Conservation (phyloP, 495 filamentous ascomycete species). For the Podospora tetraspora region DNA sequence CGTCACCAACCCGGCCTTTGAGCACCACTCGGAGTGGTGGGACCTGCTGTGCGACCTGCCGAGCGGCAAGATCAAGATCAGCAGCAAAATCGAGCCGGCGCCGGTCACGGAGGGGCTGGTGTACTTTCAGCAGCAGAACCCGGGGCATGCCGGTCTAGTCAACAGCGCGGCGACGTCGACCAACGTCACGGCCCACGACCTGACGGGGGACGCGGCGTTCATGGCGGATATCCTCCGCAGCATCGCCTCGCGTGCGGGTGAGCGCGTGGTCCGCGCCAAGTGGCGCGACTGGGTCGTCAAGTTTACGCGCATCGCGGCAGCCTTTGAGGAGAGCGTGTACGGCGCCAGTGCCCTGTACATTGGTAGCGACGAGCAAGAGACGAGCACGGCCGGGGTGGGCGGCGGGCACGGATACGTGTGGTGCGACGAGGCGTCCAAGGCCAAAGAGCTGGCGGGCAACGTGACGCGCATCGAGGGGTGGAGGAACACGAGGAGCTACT, state of each 20-base stretch:
- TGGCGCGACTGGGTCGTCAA: slow-evolving; percentile 86
- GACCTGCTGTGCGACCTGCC: slow-evolving; percentile 92
- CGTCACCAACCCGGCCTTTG: slow-evolving; percentile 95
- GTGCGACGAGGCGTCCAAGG: slow-evolving; percentile 73
- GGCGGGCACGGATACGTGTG: slow-evolving; percentile 91
- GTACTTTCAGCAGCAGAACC: slow-evolving; percentile 80
- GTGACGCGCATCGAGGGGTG: slow-evolving; percentile 92
- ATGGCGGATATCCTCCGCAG: slow-evolving; percentile 79
- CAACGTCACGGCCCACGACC: slow-evolving; percentile 44
- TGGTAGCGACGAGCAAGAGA: slow-evolving; percentile 65
- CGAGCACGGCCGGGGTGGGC: slow-evolving; percentile 45
- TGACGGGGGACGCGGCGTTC: slow-evolving; percentile 85
- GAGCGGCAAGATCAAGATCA: slow-evolving; percentile 90
- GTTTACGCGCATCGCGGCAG: slow-evolving; percentile 86
- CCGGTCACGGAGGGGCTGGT: slow-evolving; percentile 72
- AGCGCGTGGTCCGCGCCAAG: slow-evolving; percentile 82
- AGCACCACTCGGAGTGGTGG: slow-evolving; percentile 96
- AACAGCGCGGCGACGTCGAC: slow-evolving; percentile 39
- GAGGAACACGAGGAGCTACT: slow-evolving; percentile 91
- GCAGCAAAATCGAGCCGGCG: slow-evolving; percentile 67
- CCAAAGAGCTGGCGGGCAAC: slow-evolving; percentile 80
- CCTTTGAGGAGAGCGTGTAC: slow-evolving; percentile 92
- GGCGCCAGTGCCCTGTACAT: slow-evolving; percentile 88
- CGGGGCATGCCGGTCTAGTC: slow-evolving; percentile 46
- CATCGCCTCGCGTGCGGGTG: slow-evolving; percentile 80